These are phyloP conservation scores for Aphanomyces euteiches DNA, from an alignment of 352 stramenopile genomes.

Conservation along the genomic window DNA sequence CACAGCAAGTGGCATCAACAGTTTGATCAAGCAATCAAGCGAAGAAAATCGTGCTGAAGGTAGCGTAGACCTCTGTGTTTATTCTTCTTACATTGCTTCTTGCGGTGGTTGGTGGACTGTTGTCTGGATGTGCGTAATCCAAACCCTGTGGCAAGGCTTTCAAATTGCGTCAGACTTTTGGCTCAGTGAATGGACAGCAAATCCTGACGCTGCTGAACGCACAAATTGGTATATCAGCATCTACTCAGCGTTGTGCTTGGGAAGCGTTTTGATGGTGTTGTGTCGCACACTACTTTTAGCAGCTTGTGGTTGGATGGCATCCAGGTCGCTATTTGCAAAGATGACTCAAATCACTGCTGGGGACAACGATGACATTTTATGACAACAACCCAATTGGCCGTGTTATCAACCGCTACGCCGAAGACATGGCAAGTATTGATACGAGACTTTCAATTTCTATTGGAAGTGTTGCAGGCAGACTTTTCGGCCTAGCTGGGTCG, in stretches of 20 bases:
- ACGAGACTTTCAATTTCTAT: slow-evolving; percentile 67
- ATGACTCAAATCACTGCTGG: slow-evolving; percentile 84
- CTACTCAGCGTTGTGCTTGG: slow-evolving; percentile 26
- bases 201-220: background rate
- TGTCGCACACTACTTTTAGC: slow-evolving; percentile 58
- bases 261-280: slow-evolving; percentile 26
- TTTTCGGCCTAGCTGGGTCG: slow-evolving; percentile 71
- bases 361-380: slow-evolving; percentile 91
- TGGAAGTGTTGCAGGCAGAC: slow-evolving; percentile 55
- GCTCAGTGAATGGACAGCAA: slow-evolving; percentile 29
- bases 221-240: slow-evolving; percentile 24
- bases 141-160: slow-evolving; percentile 18
- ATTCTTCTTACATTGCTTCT: background rate
- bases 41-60: slow-evolving; percentile 18
- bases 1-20: background rate
- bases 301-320: slow-evolving; percentile 48
- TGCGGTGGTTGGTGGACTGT: slow-evolving; percentile 14
- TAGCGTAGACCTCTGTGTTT: background rate
- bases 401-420: slow-evolving; percentile 88
- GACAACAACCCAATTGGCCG: slow-evolving; percentile 88
- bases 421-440: slow-evolving; percentile 92
- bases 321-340: slow-evolving; percentile 77
- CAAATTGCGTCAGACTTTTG: slow-evolving; percentile 25
- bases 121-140: background rate
- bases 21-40: background rate